A percentile compares a stretch with the other conserved stretches of the same genome.
Evolutionary conservation across 2,329 filamentous ascomycete genomes (phyloP).

Genomic region (Lomentospora prolificans): DNA sequence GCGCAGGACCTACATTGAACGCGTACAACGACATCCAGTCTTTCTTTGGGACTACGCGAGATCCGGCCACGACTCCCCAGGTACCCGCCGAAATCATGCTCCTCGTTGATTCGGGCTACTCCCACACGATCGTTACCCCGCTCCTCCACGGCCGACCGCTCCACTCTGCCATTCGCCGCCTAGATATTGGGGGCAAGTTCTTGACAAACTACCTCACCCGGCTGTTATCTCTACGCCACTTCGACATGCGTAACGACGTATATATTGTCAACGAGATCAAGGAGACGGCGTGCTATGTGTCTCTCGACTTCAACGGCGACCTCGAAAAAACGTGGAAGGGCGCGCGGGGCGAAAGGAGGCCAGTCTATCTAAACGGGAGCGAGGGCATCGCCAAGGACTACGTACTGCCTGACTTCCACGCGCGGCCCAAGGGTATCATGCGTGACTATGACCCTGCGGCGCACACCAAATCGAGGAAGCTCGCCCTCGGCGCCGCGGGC

Average conservation of each 20-base stretch:
- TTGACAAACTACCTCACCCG: slow-evolving; percentile 89
- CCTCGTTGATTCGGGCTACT: slow-evolving; percentile 85
- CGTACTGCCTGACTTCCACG: slow-evolving; percentile 72
- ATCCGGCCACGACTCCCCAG: slow-evolving; percentile 27
- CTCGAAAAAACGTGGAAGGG: slow-evolving; percentile 81
- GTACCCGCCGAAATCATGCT: slow-evolving; percentile 71
- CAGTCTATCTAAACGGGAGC: slow-evolving; percentile 36
- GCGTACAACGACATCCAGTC: slow-evolving; percentile 70
- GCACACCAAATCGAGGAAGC: slow-evolving; percentile 41
- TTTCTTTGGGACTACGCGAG: slow-evolving; percentile 53
- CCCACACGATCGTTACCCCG: slow-evolving; percentile 83
- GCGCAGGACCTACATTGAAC: slow-evolving; percentile 60
- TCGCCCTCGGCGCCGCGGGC: slow-evolving; percentile 29
- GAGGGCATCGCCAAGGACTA: slow-evolving; percentile 73
- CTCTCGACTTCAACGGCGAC: slow-evolving; percentile 63
- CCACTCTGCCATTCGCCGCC: slow-evolving; percentile 69
- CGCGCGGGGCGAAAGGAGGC: slow-evolving; percentile 47
- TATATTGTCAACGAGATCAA: slow-evolving; percentile 96
- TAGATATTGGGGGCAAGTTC: slow-evolving; percentile 87
- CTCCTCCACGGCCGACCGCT: slow-evolving; percentile 71
- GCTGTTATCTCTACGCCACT: slow-evolving; percentile 80
- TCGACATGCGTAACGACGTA: slow-evolving; percentile 90
- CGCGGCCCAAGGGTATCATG: slow-evolving; percentile 53
- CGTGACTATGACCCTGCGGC: slow-evolving; percentile 65
- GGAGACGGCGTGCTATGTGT: slow-evolving; percentile 77